Evolutionary conservation across 2,329 filamentous ascomycete genomes (phyloP).

Genomic region (Aspergillus texensis): DNA sequence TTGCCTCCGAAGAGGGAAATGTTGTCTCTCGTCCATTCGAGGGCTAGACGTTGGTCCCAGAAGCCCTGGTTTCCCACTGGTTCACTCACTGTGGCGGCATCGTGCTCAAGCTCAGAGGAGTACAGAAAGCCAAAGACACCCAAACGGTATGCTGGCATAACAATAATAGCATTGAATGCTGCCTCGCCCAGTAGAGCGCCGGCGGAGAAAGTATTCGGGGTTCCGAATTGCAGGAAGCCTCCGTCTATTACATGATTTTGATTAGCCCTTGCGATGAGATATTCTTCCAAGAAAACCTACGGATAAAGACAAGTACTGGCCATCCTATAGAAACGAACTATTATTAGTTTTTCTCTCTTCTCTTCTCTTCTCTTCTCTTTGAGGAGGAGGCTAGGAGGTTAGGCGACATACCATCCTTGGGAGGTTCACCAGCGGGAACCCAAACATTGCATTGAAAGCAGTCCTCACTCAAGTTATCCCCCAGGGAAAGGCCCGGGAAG

Average conservation of each 20-base stretch:
- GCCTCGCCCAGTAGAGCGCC: constrained; percentile 54
- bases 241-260: constrained; percentile 43
- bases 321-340: constrained; percentile 43
- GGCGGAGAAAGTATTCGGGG: constrained; percentile 51
- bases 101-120: constrained; percentile 49
- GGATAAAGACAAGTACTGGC: constrained; percentile 62
- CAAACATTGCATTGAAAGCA: constrained; percentile 61
- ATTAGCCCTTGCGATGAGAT: not conserved
- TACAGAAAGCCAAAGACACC: constrained; percentile 61
- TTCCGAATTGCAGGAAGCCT: constrained; percentile 61
- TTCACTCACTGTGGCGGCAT: constrained; percentile 41
- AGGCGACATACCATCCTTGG: constrained; percentile 33
- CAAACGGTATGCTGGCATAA: constrained; percentile 59
- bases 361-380: not conserved
- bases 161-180: constrained; percentile 53
- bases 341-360: not conserved
- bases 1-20: constrained; percentile 56
- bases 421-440: constrained; percentile 52
- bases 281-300: constrained; percentile 36
- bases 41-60: constrained; percentile 59
- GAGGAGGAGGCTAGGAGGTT: not conserved
- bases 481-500: constrained; percentile 29
- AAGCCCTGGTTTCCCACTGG: constrained; percentile 56
- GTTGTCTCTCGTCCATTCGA: constrained; percentile 59
- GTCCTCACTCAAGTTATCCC: constrained; percentile 52